These are phyloP conservation scores for Lipomyces mesembrius DNA, from an alignment of 805 yeast genomes.

Conservation along the genomic window DNA sequence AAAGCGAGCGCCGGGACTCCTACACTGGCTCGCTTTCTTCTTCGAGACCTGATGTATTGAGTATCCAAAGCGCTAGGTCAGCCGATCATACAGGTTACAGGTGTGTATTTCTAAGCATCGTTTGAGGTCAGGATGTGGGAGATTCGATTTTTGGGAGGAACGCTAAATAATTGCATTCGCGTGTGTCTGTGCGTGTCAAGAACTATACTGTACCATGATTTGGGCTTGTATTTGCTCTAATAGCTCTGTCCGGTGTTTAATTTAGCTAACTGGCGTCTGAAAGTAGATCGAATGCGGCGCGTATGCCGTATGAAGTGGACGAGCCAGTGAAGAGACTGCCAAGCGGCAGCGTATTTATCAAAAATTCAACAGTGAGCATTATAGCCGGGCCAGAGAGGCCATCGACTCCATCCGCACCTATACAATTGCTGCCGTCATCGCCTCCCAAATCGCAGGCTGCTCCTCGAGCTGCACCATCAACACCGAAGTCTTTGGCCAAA, in stretches of 20 bases:
- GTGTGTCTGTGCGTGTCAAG: neutral
- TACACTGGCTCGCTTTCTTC: constrained; percentile 3
- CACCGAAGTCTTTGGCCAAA: constrained; percentile 6
- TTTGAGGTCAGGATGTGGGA: neutral
- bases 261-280: neutral
- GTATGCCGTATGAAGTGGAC: neutral
- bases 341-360: neutral
- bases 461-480: neutral
- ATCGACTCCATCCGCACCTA: neutral
- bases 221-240: neutral
- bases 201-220: neutral
- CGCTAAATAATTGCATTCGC: neutral
- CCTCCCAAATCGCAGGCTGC: neutral
- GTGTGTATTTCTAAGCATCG: neutral
- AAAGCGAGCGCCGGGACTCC: neutral
- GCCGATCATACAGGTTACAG: neutral
- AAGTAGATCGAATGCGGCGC: neutral
- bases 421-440: neutral
- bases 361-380: neutral
- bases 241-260: neutral
- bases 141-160: neutral
- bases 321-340: neutral
- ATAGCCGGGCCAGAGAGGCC: neutral
- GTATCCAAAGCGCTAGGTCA: neutral
- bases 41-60: neutral